These are phyloP conservation scores for Volvox africanus DNA, from an alignment of 139 green algal genomes.

Conservation along the genomic window DNA sequence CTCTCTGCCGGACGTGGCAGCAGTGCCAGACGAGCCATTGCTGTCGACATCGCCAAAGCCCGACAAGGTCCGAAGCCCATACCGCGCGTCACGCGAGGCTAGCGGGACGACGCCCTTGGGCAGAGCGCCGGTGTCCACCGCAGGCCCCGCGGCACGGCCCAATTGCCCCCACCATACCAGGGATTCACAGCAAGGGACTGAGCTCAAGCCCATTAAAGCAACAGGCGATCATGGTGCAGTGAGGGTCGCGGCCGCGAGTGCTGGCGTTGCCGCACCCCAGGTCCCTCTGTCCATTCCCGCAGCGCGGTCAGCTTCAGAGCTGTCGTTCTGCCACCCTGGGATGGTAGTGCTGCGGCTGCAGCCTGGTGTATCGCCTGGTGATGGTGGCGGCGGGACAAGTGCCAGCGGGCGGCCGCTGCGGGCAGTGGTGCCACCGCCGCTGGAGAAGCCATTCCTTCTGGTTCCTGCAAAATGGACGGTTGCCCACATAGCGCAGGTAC, in stretches of 20 bases:
- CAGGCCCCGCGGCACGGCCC: no score
- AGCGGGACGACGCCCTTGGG: no score
- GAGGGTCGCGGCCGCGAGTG: neutral
- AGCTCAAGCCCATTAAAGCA: no score
- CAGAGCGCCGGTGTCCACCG: no score
- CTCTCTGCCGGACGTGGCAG: no score
- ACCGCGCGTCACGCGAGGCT: no score
- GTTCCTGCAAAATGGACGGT: neutral
- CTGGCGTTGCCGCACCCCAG: neutral
- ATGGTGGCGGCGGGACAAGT: neutral
- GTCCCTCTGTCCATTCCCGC: neutral
- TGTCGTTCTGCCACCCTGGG: slow-evolving; percentile 14
- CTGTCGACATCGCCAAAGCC: no score
- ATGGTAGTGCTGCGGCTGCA: slow-evolving; percentile 27
- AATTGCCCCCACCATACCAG: no score
- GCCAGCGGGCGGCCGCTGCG: neutral
- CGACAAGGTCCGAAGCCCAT: no score
- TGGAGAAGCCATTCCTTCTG: slow-evolving; percentile 28
- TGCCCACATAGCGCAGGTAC: slow-evolving; percentile 27
- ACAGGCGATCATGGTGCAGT: no score
- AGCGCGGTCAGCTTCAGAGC: neutral
- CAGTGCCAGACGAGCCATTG: no score
- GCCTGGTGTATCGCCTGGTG: neutral
- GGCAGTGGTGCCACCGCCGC: neutral
- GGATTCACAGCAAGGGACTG: no score